These are phyloP conservation scores for Infundibulicybe gibba DNA, from an alignment of 768 basidiomycete genomes.

Conservation along the genomic window DNA sequence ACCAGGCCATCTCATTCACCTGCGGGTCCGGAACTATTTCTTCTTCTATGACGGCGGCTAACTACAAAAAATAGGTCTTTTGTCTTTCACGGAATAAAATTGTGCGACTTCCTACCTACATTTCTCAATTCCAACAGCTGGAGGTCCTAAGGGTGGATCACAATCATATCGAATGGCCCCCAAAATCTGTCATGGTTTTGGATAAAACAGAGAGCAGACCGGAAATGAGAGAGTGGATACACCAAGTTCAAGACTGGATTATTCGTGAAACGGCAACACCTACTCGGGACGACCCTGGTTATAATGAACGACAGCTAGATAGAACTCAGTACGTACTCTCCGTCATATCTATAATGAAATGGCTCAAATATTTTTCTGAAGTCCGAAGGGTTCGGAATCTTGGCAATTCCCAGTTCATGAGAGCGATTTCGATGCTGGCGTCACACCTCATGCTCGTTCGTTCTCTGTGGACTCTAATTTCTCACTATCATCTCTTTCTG, in stretches of 20 bases:
- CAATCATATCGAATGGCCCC: slow-evolving; percentile 95
- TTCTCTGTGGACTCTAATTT: slow-evolving; percentile 60
- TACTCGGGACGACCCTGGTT: slow-evolving; percentile 47
- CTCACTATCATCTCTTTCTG: slow-evolving; percentile 46
- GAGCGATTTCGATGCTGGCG: slow-evolving; percentile 29
- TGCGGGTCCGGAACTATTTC: slow-evolving; percentile 49
- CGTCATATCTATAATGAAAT: not conserved
- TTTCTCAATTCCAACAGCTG: slow-evolving; percentile 68
- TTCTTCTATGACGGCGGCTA: slow-evolving; percentile 1
- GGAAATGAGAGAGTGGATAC: slow-evolving; percentile 70
- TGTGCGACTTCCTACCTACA: slow-evolving; percentile 71
- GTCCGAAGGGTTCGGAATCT: slow-evolving; percentile 36
- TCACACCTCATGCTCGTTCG: slow-evolving; percentile 51
- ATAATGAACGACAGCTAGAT: slow-evolving; percentile 43
- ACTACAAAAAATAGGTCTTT: slow-evolving; percentile 58
- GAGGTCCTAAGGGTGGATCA: slow-evolving; percentile 83
- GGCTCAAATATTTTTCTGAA: slow-evolving; percentile 13
- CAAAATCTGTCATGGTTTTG: slow-evolving; percentile 48
- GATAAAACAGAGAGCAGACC: slow-evolving; percentile 41
- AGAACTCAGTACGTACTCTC: slow-evolving; percentile 29
- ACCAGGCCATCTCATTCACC: slow-evolving; percentile 73
- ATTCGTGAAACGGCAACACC: slow-evolving; percentile 39
- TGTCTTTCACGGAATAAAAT: slow-evolving; percentile 86
- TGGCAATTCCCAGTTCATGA: slow-evolving; percentile 39
- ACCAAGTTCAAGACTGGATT: slow-evolving; percentile 73